These are phyloP conservation scores for Eucalyptus pauciflora DNA, from an alignment of 345 rosid genomes.

Conservation along the genomic window DNA sequence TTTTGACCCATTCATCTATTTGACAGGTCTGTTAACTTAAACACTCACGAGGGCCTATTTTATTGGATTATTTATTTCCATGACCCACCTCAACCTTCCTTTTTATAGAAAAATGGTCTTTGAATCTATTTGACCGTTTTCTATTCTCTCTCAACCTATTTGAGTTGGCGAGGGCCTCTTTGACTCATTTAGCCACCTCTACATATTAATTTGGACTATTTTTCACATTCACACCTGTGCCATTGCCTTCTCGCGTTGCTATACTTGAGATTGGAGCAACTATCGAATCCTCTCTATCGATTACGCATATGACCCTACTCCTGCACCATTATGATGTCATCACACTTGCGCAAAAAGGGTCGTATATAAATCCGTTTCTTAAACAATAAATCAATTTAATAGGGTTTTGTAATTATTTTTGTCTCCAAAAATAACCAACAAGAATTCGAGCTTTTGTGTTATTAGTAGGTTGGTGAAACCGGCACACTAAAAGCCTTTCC, in stretches of 20 bases:
- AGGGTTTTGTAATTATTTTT: not conserved
- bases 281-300: not conserved
- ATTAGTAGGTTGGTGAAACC: not conserved
- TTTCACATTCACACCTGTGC: not conserved
- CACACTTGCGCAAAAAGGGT: not conserved
- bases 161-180: not conserved
- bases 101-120: not conserved
- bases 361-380: not conserved
- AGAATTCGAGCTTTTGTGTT: not conserved
- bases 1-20: rapidly evolving
- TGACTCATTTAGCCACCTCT: not conserved
- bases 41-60: not conserved
- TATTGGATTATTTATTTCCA: not conserved
- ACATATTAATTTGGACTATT: not conserved
- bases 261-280: not conserved
- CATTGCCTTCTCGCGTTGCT: not conserved
- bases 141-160: not conserved
- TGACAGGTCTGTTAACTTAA: not conserved
- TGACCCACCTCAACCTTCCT: not conserved
- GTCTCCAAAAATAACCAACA: not conserved
- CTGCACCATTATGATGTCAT: not conserved
- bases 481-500: not conserved
- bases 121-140: not conserved
- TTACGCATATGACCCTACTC: not conserved
- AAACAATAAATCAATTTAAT: not conserved